Percentiles rank a stretch among this genome's conserved stretches.
phyloP scores from a whole-genome alignment of 2,329 filamentous ascomycete species.

The Colletotrichum chrysophilum region DNA sequence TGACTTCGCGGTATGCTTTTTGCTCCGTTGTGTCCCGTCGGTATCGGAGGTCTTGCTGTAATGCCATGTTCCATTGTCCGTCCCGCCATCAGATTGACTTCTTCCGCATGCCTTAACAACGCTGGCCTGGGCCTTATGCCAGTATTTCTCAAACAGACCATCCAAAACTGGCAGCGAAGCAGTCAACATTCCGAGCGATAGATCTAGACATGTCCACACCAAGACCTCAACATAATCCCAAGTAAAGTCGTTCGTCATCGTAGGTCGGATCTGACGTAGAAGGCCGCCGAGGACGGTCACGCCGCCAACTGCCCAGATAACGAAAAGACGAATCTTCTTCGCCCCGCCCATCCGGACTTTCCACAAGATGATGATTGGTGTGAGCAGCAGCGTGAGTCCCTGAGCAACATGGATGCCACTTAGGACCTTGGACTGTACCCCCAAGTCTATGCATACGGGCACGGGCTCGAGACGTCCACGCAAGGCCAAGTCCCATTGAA shows the following conservation, averaged over 20 bases:
- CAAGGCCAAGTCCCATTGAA: constrained; percentile 31
- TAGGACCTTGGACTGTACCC: constrained; percentile 26
- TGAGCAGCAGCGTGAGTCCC: constrained; percentile 35
- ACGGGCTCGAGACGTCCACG: constrained; percentile 24
- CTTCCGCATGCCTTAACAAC: not conserved
- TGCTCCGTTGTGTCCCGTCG: not conserved
- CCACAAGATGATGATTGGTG: constrained; percentile 39
- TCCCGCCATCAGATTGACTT: not conserved
- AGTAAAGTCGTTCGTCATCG: constrained; percentile 23
- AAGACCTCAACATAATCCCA: constrained; percentile 32
- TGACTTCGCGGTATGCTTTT: not conserved
- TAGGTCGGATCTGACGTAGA: constrained; percentile 29
- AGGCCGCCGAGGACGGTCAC: constrained; percentile 34
- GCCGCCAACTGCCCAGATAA: constrained; percentile 35
- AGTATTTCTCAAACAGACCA: constrained; percentile 9
- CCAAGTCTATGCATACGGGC: constrained; percentile 25
- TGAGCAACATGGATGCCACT: constrained; percentile 36
- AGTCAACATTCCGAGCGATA: constrained; percentile 34
- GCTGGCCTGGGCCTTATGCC: not conserved
- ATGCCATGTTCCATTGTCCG: not conserved
- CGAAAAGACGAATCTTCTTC: constrained; percentile 34
- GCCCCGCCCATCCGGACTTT: constrained; percentile 32
- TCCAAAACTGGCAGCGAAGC: constrained; percentile 38
- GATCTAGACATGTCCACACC: constrained; percentile 35
- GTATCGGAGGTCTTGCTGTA: not conserved